These are phyloP conservation scores for Candida michaelii DNA, from an alignment of 805 yeast species.

Conservation along the genomic window DNA sequence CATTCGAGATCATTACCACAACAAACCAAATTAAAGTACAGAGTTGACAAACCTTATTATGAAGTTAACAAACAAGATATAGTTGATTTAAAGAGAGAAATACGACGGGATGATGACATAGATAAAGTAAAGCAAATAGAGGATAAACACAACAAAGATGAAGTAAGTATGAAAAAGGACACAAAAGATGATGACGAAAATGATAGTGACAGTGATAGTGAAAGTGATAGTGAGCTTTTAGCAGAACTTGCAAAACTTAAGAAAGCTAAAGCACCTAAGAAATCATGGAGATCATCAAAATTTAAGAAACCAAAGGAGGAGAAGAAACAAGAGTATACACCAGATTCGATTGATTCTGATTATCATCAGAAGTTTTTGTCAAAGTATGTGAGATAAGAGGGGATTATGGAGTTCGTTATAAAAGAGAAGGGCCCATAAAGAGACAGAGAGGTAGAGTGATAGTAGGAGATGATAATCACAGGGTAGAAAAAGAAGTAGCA, in stretches of 20 bases:
- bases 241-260: slow-evolving; percentile 21
- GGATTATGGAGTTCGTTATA: too few species aligned
- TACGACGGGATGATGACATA: slow-evolving; percentile 2
- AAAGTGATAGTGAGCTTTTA: slow-evolving; percentile 20
- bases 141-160: neutral
- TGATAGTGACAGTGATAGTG: slow-evolving; percentile 12
- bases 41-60: slow-evolving; percentile 23
- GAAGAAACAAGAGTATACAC: slow-evolving; percentile 23
- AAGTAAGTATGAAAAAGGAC: too few species aligned
- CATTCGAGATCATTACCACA: slow-evolving; percentile 35
- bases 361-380: slow-evolving; percentile 35
- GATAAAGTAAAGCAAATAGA: neutral
- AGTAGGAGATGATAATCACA: too few species aligned
- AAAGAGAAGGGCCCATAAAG: too few species aligned
- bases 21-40: slow-evolving; percentile 31
- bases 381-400: slow-evolving; percentile 32
- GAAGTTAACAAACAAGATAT: slow-evolving; percentile 11
- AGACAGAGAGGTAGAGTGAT: too few species aligned
- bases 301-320: slow-evolving; percentile 13
- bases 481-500: too few species aligned
- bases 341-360: slow-evolving; percentile 34
- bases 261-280: slow-evolving; percentile 19
- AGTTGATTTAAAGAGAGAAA: slow-evolving; percentile 23
- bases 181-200: neutral
- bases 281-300: slow-evolving; percentile 31